Conservation (phyloP, 352 stramenopile species). For the Phytophthora colocasiae region DNA sequence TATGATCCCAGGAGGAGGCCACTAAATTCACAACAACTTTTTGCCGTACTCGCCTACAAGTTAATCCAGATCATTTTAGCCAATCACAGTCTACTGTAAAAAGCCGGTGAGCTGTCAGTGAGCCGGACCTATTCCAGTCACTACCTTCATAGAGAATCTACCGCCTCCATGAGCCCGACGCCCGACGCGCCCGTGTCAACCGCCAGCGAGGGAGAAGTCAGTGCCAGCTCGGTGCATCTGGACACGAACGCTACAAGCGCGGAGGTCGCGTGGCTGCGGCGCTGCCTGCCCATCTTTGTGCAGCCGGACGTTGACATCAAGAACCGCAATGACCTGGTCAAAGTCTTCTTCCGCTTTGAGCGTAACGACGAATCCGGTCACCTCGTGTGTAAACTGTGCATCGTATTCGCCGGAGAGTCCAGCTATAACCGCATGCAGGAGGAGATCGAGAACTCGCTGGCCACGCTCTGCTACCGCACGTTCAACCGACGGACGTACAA, state of each 20-base stretch:
- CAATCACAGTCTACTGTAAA: too few species aligned
- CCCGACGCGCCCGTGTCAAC: slow-evolving; percentile 24
- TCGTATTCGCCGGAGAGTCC: slow-evolving; percentile 84
- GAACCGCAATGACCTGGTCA: slow-evolving; percentile 84
- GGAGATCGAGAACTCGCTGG: slow-evolving; percentile 76
- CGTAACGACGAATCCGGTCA: slow-evolving; percentile 52
- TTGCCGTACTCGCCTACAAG: neutral
- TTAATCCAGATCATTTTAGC: too few species aligned
- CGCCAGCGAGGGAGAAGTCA: slow-evolving; percentile 25
- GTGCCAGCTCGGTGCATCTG: slow-evolving; percentile 20
- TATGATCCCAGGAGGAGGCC: slow-evolving; percentile 34
- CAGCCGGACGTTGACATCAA: slow-evolving; percentile 86
- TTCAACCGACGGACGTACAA: slow-evolving; percentile 90
- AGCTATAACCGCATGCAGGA: slow-evolving; percentile 85
- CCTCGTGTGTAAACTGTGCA: slow-evolving; percentile 81
- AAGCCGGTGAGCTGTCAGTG: too few species aligned
- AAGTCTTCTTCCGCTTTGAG: slow-evolving; percentile 86
- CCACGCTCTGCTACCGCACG: slow-evolving; percentile 83
- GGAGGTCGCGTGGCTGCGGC: slow-evolving; percentile 79
- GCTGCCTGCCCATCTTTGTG: slow-evolving; percentile 84
- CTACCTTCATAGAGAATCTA: neutral
- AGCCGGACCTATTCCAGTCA: slow-evolving; percentile 9
- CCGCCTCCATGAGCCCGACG: slow-evolving; percentile 24
- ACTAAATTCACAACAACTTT: slow-evolving; percentile 15
- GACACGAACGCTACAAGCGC: slow-evolving; percentile 38